Evolutionary conservation across 768 basidiomycete genomes (phyloP), one percentile per base, ranked within the genome.

Genomic region (Macrolepiota dolichaula): DNA sequence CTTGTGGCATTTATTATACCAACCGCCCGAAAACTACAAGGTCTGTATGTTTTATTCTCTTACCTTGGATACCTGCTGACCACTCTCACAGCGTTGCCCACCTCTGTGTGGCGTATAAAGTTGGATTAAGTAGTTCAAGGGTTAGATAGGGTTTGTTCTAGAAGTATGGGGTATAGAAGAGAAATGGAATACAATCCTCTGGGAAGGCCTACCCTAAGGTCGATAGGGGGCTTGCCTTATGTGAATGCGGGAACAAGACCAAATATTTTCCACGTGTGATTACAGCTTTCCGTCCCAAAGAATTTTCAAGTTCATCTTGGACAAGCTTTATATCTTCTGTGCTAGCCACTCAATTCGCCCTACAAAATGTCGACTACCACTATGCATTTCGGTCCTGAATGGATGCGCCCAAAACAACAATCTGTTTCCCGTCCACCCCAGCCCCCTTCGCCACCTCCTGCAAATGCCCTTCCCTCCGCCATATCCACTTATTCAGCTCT

Each of bases 381-480:
- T 11, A 89, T 94, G 85, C 92, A 93, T 73, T 94, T 94, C 79
- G 92, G 91, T 69, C 92, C 92, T 51, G 92, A 94, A 76, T 94
- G 92, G 92, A 93, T 94, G 92, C 86, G 92, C 68, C 83, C 86
- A 66, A 92, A 92, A 77, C 84, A 83, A 63, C 83, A 85, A 60
- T 73, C 80, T 50, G 72, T 81, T 49, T 66, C 80, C 63, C 85
- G 81, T 69, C 74, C 79, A 46, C 86, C 80, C 64, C 79, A 72
- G 55, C 81, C 84, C 53, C 80, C 89, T 15, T 81, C 89, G 1
- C 84, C 88, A 25, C 87, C 87, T 29, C 83, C 82, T 27, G 65
- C 72, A 35, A 72, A 71, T 66, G 71, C 69, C 60, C 73, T 73
- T 57, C 73, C 73, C 56, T 79, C 81, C 62, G 81, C 77, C 74